Percentiles rank a stretch among this genome's conserved stretches.
Conservation (phyloP, 768 basidiomycete genomes). For the Pluteus cervinus region DNA sequence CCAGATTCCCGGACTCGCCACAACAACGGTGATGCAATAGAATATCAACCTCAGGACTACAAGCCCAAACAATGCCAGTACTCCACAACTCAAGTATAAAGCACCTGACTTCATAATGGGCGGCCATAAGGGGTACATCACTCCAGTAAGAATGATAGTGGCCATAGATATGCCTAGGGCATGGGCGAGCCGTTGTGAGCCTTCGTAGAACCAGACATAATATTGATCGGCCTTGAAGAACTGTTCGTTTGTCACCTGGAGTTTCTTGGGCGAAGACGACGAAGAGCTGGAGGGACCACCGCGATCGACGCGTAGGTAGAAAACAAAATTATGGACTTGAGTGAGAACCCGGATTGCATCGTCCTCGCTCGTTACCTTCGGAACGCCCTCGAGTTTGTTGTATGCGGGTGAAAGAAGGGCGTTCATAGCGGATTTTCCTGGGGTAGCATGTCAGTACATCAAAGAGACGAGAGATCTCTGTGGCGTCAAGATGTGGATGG, state of each 20-base stretch:
- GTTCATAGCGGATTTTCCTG: slow-evolving; percentile 91
- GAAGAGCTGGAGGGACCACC: slow-evolving; percentile 59
- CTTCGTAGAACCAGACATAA: slow-evolving; percentile 97
- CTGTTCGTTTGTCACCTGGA: slow-evolving; percentile 79
- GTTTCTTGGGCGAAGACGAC: slow-evolving; percentile 69
- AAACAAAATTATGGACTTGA: slow-evolving; percentile 74
- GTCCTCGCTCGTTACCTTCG: slow-evolving; percentile 64
- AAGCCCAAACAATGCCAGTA: slow-evolving; percentile 81
- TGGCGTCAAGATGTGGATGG: background rate
- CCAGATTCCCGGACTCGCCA: slow-evolving; percentile 91
- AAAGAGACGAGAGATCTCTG: background rate
- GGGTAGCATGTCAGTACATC: background rate
- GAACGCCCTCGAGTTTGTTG: slow-evolving; percentile 76
- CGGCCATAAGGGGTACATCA: slow-evolving; percentile 99
- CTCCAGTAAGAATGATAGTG: slow-evolving; percentile 86
- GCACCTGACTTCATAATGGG: slow-evolving; percentile 87
- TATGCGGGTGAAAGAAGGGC: slow-evolving; percentile 92
- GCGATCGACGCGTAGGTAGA: slow-evolving; percentile 89
- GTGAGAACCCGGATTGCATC: slow-evolving; percentile 68
- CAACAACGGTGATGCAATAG: slow-evolving; percentile 87
- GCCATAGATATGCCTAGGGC: slow-evolving; percentile 91
- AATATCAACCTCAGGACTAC: slow-evolving; percentile 89
- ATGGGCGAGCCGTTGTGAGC: slow-evolving; percentile 90
- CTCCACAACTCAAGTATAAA: slow-evolving; percentile 88
- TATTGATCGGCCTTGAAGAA: slow-evolving; percentile 74